These are phyloP conservation scores for Trichomonas vaginalis DNA, from an alignment of 208 protist species.

Conservation along the genomic window DNA sequence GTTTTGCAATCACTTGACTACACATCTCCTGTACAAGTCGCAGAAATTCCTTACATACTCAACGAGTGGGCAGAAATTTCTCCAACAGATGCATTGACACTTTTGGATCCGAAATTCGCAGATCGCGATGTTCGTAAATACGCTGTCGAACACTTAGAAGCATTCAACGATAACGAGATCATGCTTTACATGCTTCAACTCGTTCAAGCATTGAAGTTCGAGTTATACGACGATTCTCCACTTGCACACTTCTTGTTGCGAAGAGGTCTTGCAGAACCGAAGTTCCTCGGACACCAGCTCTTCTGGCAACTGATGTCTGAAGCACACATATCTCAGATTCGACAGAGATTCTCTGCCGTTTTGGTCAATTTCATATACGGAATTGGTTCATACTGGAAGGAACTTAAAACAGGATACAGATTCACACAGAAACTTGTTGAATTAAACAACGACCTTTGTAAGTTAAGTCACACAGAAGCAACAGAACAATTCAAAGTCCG, in stretches of 20 bases:
- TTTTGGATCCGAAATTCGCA: constrained; percentile 53
- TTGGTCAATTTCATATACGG: constrained; percentile 30
- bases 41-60: not conserved
- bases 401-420: not conserved
- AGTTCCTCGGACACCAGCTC: constrained; percentile 51
- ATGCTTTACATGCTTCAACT: constrained; percentile 32
- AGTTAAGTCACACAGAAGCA: not conserved
- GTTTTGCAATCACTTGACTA: not conserved
- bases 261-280: constrained; percentile 47
- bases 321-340: constrained; percentile 15
- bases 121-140: constrained; percentile 46
- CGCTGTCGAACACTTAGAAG: constrained; percentile 37
- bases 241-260: constrained; percentile 52
- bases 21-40: not conserved
- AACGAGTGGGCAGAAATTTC: not conserved
- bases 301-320: constrained; percentile 66
- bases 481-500: not conserved
- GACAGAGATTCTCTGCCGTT: not conserved
- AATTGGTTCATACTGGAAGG: not conserved
- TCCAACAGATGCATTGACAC: constrained; percentile 38
- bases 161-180: constrained; percentile 27
- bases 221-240: constrained; percentile 49
- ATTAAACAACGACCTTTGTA: not conserved
- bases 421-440: not conserved
- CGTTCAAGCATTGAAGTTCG: constrained; percentile 56